Base-by-base conservation (phyloP, 805 yeast genomes). In the Candida nitratophila region DNA sequence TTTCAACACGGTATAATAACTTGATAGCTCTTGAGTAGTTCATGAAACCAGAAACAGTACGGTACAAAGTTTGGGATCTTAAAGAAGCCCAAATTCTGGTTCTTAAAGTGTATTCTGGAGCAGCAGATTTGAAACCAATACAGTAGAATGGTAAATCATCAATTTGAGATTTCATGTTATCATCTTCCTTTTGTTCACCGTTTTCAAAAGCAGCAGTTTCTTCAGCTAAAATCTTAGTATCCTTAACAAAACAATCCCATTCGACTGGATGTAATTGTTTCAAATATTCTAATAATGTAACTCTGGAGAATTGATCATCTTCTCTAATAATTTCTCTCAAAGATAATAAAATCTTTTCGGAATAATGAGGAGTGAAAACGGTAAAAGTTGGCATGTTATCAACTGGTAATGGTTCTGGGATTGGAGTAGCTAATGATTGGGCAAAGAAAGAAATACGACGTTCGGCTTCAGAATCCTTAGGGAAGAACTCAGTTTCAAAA, bases 331-430 rank as follows among this genome's bases (percentile, higher is more conserved):
- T 89, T 68, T 91, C 99, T 64, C 95, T 84, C 59, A 93, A 73
- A n/a, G 96, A 87, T 41, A 91, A 71, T 55, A 90, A 73, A 50
- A 91, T 91, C 79, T 89, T 91, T 71, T 91, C 99, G 52, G 93
- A 75, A 69, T 91, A 91, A 66, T 91, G 99, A 59, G 99, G 98
- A 54, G 91, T 85, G 66, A 91, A 73, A 20, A 93, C 98, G 34
- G 99, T 90, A 68, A 93, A 93, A 12, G 98, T 91, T 52, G 99
- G 99, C 99, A 93, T 93, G 75, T 91, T 91, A 69, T 93, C 99
- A 55, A 95, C 98, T 37, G 99, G 99, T 62, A 93, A 75, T 50
- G 99, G 98, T 71, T 93, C 99, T 50, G 96, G 96, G 57, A 93
- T 90, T 55, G 99, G 99, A 47, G 99, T 93, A 42, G 99, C 95